Percentiles rank a stretch among this genome's conserved stretches.
phyloP scores from a whole-genome alignment of 78 protist genomes.

The Dictyostelium intermedium region DNA sequence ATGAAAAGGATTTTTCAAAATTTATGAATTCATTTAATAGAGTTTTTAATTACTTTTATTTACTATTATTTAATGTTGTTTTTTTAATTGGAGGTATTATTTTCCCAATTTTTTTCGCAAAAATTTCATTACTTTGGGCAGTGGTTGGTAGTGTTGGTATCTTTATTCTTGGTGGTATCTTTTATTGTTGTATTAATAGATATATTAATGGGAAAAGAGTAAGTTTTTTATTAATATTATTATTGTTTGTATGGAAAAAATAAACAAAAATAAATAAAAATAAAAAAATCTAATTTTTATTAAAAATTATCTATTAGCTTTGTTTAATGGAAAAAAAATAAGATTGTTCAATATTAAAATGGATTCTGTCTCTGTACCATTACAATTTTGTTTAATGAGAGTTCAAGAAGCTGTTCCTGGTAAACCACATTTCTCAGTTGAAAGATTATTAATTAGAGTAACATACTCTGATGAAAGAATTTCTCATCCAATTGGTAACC shows the following conservation, averaged over 20 bases:
- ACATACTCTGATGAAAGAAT: neutral
- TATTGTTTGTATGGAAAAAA: too few species aligned
- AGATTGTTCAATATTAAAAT: neutral
- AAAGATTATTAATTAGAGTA: neutral
- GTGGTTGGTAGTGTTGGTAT: neutral
- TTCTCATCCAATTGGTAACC: neutral
- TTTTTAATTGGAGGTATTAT: neutral
- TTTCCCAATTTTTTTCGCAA: neutral
- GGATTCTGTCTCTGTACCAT: neutral
- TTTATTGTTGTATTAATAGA: neutral
- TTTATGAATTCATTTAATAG: neutral
- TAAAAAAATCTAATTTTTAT: neutral
- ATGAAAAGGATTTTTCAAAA: neutral
- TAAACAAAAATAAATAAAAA: too few species aligned
- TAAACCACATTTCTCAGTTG: neutral
- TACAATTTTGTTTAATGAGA: conserved; percentile 18
- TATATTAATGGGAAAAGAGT: neutral
- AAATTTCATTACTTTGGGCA: neutral
- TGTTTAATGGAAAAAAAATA: neutral
- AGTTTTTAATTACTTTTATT: neutral
- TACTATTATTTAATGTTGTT: neutral
- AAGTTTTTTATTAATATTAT: neutral
- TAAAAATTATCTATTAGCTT: neutral
- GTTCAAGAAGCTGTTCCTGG: conserved; percentile 19
- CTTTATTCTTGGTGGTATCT: neutral